Percentiles rank a stretch among this genome's conserved stretches.
phyloP scores from a whole-genome alignment of 2,329 filamentous ascomycete genomes.

The Aspergillus persii region DNA sequence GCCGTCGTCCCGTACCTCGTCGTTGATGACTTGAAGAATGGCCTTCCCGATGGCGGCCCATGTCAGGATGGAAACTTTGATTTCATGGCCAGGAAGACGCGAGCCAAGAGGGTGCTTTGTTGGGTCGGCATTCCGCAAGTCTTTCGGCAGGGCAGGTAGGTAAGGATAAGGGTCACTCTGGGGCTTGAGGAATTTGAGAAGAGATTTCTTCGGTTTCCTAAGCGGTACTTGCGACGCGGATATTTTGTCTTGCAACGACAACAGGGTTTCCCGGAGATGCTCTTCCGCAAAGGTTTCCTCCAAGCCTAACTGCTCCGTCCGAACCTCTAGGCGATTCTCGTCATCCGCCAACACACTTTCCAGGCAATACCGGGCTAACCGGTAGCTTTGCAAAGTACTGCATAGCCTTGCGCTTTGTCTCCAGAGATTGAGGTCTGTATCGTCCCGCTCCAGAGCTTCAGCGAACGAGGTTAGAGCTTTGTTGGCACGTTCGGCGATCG shows the following conservation, averaged over 20 bases:
- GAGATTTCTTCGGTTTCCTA: constrained; percentile 50
- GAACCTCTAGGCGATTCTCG: constrained; percentile 54
- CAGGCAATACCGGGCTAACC: constrained; percentile 60
- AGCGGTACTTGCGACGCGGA: constrained; percentile 53
- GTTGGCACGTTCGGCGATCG: constrained; percentile 37
- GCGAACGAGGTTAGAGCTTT: constrained; percentile 55
- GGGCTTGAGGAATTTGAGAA: constrained; percentile 53
- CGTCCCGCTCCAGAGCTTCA: constrained; percentile 63
- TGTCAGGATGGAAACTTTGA: constrained; percentile 33
- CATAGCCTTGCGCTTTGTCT: constrained; percentile 59
- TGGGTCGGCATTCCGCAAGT: constrained; percentile 28
- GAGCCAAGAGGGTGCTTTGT: constrained; percentile 37
- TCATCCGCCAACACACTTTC: constrained; percentile 64
- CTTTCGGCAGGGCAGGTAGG: constrained; percentile 36
- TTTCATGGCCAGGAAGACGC: constrained; percentile 37
- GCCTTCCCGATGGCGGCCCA: constrained; percentile 52
- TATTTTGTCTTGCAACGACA: constrained; percentile 54
- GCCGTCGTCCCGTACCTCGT: constrained; percentile 33
- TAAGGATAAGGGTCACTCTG: constrained; percentile 55
- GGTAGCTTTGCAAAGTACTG: constrained; percentile 56
- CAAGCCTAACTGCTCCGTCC: constrained; percentile 57
- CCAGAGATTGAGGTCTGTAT: constrained; percentile 64
- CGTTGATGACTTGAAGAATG: constrained; percentile 45
- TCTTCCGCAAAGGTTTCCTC: constrained; percentile 55
- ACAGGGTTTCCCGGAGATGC: constrained; percentile 50